Base-by-base conservation (phyloP, 176 grass and related monocot genomes). In the Carex kokanica region DNA sequence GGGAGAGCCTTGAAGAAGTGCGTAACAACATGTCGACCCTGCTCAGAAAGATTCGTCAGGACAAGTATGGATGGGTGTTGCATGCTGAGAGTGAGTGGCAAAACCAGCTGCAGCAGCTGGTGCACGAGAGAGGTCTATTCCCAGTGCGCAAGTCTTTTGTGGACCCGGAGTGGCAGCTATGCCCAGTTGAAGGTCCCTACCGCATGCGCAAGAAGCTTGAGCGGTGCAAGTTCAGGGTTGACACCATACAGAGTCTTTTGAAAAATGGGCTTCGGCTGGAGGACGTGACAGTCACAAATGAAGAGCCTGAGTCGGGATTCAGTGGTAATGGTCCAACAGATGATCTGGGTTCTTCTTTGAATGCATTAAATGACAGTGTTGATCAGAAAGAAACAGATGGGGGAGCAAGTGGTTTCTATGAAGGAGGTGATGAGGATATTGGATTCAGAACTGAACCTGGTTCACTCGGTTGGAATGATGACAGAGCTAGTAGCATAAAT, bases 61-160 rank as follows among this genome's bases (percentile, higher is more conserved):
- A 99, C 78, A 99, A 99, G 88, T 99, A 96, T 78, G 97, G 97
- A 51, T 99, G 97, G 97, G 92, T 99, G 80, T 87, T 99, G 65
- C 97, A 99, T 88, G 93, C 89, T 79, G 97, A 99, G 90, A 95
- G 91, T 60, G 97, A 99, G 75, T 99, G 97, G 97, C 91, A 99
- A 81, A 89, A 81, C 83, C 97, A 99, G 78, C 68, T 99, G 73
- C 97, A 99, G 86, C 88, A 96, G 77, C 88, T 99, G 84, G 89
- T 96, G 14, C 97, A 99, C 24, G 97, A 93, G 88, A 95, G 93
- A 92, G 93, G 97, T 63, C 90, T 99, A 87, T 99, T 99, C 16
- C 93, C 97, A 25, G 78, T 99, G 80, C 82, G 73, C 0, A 89
- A 92, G 49, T 81, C 88, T 58, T 93, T 83, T 68, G 85, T 79